phyloP scores from a whole-genome alignment of 2,329 filamentous ascomycete genomes.

The Fusarium sp. region DNA sequence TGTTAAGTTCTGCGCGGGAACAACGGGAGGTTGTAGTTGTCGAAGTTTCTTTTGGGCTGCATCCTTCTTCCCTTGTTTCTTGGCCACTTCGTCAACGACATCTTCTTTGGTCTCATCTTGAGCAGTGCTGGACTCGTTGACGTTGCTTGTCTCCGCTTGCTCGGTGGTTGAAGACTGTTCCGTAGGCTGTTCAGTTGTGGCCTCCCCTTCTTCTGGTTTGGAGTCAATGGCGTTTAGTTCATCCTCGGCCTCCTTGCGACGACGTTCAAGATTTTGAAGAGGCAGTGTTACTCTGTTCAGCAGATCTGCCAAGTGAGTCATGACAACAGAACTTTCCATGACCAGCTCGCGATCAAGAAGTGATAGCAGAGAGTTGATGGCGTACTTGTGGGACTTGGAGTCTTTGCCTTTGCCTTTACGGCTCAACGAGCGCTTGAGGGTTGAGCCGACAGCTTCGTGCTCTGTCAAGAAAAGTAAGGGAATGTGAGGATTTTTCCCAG shows the following conservation, averaged over 20 bases:
- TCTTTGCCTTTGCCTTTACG: conserved; percentile 93
- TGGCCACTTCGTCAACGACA: conserved; percentile 40
- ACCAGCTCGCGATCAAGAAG: conserved; percentile 94
- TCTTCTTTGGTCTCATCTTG: conserved; percentile 48
- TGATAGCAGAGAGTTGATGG: conserved; percentile 89
- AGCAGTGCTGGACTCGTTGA: conserved; percentile 40
- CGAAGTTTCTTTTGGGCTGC: conserved; percentile 64
- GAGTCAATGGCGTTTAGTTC: conserved; percentile 57
- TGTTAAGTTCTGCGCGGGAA: conserved; percentile 89
- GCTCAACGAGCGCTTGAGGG: conserved; percentile 80
- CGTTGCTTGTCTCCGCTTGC: conserved; percentile 48
- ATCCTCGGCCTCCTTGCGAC: conserved; percentile 80
- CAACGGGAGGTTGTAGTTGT: conserved; percentile 81
- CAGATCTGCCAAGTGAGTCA: conserved; percentile 91
- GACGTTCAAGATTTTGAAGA: conserved; percentile 83
- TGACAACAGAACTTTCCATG: conserved; percentile 96
- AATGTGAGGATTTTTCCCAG: conserved; percentile 86
- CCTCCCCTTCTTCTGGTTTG: conserved; percentile 55
- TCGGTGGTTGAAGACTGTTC: conserved; percentile 48
- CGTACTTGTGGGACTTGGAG: conserved; percentile 84
- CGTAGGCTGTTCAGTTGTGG: conserved; percentile 37
- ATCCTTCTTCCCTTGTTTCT: conserved; percentile 56
- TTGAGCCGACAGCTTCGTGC: conserved; percentile 80
- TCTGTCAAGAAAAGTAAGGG: conserved; percentile 94
- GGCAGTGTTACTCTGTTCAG: conserved; percentile 91